Percentiles rank a stretch among this genome's conserved stretches.
phyloP scores from a whole-genome alignment of 768 basidiomycete genomes.

The Flagelloscypha sp. region DNA sequence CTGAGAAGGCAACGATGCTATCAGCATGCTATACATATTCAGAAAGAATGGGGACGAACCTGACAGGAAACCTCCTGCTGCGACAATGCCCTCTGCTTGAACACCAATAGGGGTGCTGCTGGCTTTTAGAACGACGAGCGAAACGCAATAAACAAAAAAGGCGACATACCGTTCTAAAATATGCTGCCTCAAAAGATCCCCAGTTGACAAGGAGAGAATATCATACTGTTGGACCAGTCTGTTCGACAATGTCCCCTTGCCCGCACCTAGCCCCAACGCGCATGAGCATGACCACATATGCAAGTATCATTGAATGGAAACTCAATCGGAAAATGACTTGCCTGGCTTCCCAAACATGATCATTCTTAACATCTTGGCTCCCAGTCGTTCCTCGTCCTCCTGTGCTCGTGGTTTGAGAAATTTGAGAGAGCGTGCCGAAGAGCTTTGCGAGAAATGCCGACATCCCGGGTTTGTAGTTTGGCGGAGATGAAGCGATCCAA shows the following conservation, averaged over 20 bases:
- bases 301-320: background rate
- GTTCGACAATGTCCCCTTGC: slow-evolving; percentile 77
- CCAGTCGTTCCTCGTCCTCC: too few species aligned
- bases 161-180: slow-evolving; percentile 52
- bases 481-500: too few species aligned
- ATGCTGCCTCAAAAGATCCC: slow-evolving; percentile 80
- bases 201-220: slow-evolving; percentile 69
- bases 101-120: slow-evolving; percentile 60
- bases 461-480: too few species aligned
- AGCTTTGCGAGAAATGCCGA: too few species aligned
- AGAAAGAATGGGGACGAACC: too few species aligned
- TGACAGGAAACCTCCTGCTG: slow-evolving; percentile 68
- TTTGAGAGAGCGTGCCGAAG: too few species aligned
- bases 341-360: slow-evolving; percentile 52
- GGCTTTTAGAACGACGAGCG: background rate
- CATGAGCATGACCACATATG: slow-evolving; percentile 53
- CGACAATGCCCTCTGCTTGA: slow-evolving; percentile 72
- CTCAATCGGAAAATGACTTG: too few species aligned
- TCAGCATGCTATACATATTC: too few species aligned
- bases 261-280: slow-evolving; percentile 79
- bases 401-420: too few species aligned
- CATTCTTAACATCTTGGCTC: slow-evolving; percentile 37
- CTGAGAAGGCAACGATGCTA: too few species aligned
- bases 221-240: slow-evolving; percentile 76
- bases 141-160: background rate